Percentiles rank a stretch among this genome's conserved stretches.
Conservation (phyloP, 768 basidiomycete species). For the Ramaria rubella region DNA sequence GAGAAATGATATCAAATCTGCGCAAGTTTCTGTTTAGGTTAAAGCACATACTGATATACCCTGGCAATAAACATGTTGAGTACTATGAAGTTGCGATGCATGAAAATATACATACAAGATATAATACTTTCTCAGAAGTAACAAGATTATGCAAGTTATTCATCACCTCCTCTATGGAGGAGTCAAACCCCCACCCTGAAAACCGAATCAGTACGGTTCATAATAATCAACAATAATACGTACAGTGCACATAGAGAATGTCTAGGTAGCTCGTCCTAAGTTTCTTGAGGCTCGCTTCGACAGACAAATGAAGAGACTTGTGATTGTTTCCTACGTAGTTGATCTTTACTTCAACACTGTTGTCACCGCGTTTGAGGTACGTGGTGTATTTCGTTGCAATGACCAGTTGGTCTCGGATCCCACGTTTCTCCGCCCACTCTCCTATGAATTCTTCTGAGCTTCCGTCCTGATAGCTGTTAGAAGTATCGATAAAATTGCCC, state of each 20-base stretch:
- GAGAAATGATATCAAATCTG: not conserved
- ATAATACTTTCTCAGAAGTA: slow-evolving; percentile 36
- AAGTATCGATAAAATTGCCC: slow-evolving; percentile 26
- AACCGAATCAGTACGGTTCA: slow-evolving; percentile 20
- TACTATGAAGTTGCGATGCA: not conserved
- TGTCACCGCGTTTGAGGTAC: slow-evolving; percentile 24
- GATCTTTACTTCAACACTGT: slow-evolving; percentile 10
- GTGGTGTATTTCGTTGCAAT: slow-evolving; percentile 37
- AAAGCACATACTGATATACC: not conserved
- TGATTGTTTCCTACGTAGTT: slow-evolving; percentile 28
- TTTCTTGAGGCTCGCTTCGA: slow-evolving; percentile 17
- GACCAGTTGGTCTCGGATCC: slow-evolving; percentile 39
- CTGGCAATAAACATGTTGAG: not conserved
- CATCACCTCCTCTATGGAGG: slow-evolving; percentile 39
- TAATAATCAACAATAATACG: not conserved
- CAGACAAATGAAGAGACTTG: slow-evolving; percentile 22
- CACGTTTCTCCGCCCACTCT: slow-evolving; percentile 38
- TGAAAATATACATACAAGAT: slow-evolving; percentile 18
- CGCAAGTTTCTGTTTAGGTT: not conserved
- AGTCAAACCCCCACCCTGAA: slow-evolving; percentile 34
- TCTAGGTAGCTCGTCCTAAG: slow-evolving; percentile 21
- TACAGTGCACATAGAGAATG: slow-evolving; percentile 23
- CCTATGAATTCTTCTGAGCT: slow-evolving; percentile 40
- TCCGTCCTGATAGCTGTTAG: slow-evolving; percentile 27
- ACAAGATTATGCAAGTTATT: slow-evolving; percentile 35